Base-by-base conservation (phyloP, 2,329 filamentous ascomycete species). In the Talaromyces verruculosus region DNA sequence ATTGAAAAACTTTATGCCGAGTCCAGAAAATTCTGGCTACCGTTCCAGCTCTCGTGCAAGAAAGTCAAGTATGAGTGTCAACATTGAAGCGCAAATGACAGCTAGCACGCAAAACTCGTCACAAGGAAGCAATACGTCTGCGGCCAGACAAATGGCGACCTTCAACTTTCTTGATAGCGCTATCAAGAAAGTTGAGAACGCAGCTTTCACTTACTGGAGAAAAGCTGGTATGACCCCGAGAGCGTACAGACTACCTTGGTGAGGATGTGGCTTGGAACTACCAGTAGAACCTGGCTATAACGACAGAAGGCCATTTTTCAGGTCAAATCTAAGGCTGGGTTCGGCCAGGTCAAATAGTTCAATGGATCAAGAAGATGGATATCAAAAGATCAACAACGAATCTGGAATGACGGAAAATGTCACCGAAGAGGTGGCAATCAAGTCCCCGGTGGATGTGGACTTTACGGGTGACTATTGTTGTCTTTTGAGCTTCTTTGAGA, bases 371-470 rank as follows among this genome's bases (percentile, higher is more conserved):
- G 39, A 41, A 41, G 39, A 41, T 8, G 41, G 41, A 19, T 43
- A 43, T 43, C 17, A 43, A 43, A 43, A 43, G 17, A 15, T 37
- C 11, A 37, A 37, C 35, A 37, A 85, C 81, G 1, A 79, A 78
- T 60, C 85, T 17, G 92, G 92, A 5, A 77, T 78, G 7, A 87
- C 91, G 68, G 81, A 91, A 17, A 78, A 84, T 10, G 89, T 90
- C 15, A 87, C 88, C 17, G 91, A 96, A 69, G 93, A 98, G 70
- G 89, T 91, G 72, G 87, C 87, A 5, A 85, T 98, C 77, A 84
- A 87, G 70, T 86, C 85, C 0, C 94, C 97, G 80, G 91, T 99
- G 69, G 81, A 87, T 60, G 83, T 89, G 17, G 95, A 98, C 75
- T 99, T 99, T 75, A 95, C 96, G 89, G 86, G 88, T 86, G 76